Percentiles rank a stretch among this genome's conserved stretches.
Evolutionary conservation across 1,139 yeast species (phyloP).

Genomic region (Geotrichum europaeum): DNA sequence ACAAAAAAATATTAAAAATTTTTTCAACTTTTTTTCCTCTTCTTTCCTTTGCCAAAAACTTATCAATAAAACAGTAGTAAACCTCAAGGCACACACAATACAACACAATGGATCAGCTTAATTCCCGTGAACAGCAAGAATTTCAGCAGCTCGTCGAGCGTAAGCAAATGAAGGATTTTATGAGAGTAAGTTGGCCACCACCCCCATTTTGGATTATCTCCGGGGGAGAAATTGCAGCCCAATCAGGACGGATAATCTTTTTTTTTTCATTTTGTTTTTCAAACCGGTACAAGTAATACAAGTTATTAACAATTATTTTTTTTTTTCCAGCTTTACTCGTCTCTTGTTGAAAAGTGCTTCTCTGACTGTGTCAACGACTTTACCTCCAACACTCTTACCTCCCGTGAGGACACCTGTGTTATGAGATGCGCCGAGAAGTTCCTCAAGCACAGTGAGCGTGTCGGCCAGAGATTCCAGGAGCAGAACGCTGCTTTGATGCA

Average conservation of each 20-base stretch:
- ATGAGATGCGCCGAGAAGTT: constrained; percentile 94
- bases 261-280: not conserved
- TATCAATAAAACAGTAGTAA: not conserved
- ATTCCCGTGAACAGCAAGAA: constrained; percentile 92
- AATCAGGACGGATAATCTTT: constrained; percentile 1
- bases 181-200: constrained; percentile 51
- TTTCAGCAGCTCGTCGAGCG: constrained; percentile 93
- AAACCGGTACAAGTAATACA: not conserved
- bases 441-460: constrained; percentile 96
- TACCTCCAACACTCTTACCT: constrained; percentile 81
- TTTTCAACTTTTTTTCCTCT: not conserved
- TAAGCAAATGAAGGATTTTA: constrained; percentile 98
- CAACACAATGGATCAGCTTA: constrained; percentile 38
- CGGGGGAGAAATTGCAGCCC: not conserved
- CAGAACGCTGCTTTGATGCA: constrained; percentile 14
- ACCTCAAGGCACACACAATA: not conserved
- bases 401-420: constrained; percentile 80
- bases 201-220: not conserved
- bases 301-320: too few relatives aligned
- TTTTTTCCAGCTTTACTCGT: constrained; percentile 3
- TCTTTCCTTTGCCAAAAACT: not conserved
- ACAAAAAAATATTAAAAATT: not conserved
- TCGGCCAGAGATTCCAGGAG: constrained; percentile 64
- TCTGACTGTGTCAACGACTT: constrained; percentile 96
- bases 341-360: constrained; percentile 39